Evolutionary conservation across 129 eudicot species (phyloP).

Genomic region (Chrysanthemum makinoi): DNA sequence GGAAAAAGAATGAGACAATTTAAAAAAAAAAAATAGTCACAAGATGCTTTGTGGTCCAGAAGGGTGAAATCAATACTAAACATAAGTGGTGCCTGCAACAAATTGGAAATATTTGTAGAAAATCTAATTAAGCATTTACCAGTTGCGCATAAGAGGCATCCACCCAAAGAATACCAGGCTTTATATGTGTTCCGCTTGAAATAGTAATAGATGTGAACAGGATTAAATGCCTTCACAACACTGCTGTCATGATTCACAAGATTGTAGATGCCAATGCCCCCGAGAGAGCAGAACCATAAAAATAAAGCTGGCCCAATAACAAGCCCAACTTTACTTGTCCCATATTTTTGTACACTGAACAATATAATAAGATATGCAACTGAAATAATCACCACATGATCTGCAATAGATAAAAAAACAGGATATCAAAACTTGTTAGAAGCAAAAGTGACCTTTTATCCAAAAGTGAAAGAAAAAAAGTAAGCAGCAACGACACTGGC

Average conservation of each 20-base stretch:
- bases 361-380: constrained; percentile 80
- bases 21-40: background rate
- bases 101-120: background rate
- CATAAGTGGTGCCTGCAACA: no score
- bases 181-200: constrained; percentile 76
- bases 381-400: constrained; percentile 79
- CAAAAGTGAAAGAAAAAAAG: background rate
- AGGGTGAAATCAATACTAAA: background rate
- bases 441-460: constrained; percentile 12
- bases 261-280: constrained; percentile 90
- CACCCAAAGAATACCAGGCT: constrained; percentile 95
- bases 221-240: constrained; percentile 86
- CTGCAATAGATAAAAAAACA: constrained; percentile 52
- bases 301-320: constrained; percentile 90
- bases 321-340: constrained; percentile 97
- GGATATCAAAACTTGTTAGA: constrained; percentile 17
- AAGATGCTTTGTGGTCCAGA: background rate
- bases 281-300: constrained; percentile 92
- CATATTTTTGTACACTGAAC: constrained; percentile 90
- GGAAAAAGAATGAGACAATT: constrained; percentile 24
- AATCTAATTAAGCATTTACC: constrained; percentile 45
- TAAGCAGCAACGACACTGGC: background rate
- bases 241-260: constrained; percentile 69
- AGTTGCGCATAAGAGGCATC: constrained; percentile 92
- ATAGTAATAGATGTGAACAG: constrained; percentile 76